A percentile compares a stretch with the other conserved stretches of the same genome.
These are phyloP conservation scores for Musa beccarii DNA, from an alignment of 176 grass and related monocot genomes.

Conservation along the genomic window DNA sequence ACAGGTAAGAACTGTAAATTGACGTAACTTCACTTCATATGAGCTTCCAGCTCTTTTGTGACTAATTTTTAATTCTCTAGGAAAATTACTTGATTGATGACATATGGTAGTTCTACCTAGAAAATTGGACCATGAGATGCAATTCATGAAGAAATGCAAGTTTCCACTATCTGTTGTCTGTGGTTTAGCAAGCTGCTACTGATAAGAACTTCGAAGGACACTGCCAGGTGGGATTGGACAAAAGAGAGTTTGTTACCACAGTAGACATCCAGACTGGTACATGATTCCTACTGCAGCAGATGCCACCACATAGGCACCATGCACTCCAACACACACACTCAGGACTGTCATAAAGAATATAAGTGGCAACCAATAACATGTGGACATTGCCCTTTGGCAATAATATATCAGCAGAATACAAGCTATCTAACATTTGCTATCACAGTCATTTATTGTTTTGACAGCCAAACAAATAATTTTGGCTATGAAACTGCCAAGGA, in stretches of 20 bases:
- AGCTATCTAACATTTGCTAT: no score
- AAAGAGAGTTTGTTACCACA: no score
- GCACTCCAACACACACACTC: not conserved
- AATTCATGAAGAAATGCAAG: not conserved
- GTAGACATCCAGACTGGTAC: no score
- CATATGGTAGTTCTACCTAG: slow-evolving; percentile 19
- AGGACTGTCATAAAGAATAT: not conserved
- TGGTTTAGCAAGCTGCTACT: no score
- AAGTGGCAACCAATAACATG: not conserved
- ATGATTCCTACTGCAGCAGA: not conserved
- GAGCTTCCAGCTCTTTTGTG: slow-evolving; percentile 27
- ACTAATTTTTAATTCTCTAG: slow-evolving; percentile 20
- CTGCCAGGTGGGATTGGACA: no score
- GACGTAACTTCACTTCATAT: slow-evolving; percentile 24
- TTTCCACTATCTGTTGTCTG: not conserved
- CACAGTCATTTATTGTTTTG: no score
- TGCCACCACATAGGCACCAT: not conserved
- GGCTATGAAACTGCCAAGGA: no score
- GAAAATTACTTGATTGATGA: slow-evolving; percentile 13
- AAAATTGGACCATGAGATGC: slow-evolving; percentile 6
- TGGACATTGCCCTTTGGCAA: no score
- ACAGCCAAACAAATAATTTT: no score
- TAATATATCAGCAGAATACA: no score
- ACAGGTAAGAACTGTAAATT: slow-evolving; percentile 30
- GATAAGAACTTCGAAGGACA: no score